Base-by-base conservation (phyloP, 495 filamentous ascomycete genomes). In the Podospora comata region DNA sequence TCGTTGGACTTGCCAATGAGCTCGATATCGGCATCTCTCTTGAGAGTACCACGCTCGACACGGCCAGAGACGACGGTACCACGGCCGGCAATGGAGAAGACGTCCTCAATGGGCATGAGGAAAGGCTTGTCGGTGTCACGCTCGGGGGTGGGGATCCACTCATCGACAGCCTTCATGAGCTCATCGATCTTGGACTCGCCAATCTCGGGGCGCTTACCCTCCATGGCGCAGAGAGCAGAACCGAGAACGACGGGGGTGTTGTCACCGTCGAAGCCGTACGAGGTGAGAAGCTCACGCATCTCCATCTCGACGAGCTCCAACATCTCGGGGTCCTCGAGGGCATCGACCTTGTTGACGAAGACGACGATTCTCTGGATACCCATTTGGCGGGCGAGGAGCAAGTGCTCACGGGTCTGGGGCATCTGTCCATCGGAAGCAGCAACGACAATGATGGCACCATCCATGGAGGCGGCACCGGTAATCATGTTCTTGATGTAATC, bases 401-500 rank as follows among this genome's bases (percentile, higher is more conserved):
- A 86, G 86, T 99, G 95, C 83, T 99, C 95, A 83, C 95, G 88
- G 66, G 95, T 99, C 85, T 99, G 95, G 77, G 95, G 95, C 95
- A 99, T 99, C 86, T 98, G 95, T 81, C 95, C 95, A 79, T 99
- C 95, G 30, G 92, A 96, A 79, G 95, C 95, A 78, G 95, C 96
- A 75, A 98, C 96, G 67, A 99, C 95, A 80, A 99, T 97, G 76
- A 99, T 92, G 71, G 95, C 94, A 77, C 95, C 94, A 74, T 97
- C 94, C 94, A 97, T 97, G 85, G 89, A 92, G 70, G 94, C 92
- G 68, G 94, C 91, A 86, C 94, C 94, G 72, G 94, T 97, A 80
- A 97, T 97, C 94, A 97, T 97, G 88, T 99, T 99, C 89, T 99
- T 99, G 83, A 99, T 97, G 86, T 98, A 99, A 92, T 99, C 95